Conservation (phyloP, 441 rosid genomes). For the Rhodomyrtus psidioides region DNA sequence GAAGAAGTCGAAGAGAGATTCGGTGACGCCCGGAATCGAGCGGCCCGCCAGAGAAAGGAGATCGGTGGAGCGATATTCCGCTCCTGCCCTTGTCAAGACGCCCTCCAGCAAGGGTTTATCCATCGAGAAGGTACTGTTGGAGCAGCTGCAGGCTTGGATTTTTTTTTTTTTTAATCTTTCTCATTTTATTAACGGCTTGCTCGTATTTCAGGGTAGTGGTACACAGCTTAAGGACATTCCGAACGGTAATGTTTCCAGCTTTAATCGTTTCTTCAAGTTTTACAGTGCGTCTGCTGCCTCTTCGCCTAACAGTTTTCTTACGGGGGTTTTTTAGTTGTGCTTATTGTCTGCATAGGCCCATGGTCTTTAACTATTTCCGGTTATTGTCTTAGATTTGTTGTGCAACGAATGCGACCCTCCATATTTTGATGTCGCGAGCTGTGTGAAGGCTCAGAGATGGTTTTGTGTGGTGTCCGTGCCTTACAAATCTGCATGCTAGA, state of each 20-base stretch:
- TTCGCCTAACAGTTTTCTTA: neutral
- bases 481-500: neutral
- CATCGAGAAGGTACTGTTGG: constrained; percentile 50
- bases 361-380: neutral
- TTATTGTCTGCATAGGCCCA: neutral
- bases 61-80: constrained; percentile 79
- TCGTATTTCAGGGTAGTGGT: constrained; percentile 69
- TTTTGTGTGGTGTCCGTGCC: neutral
- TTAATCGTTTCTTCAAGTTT: neutral
- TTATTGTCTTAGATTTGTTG: neutral
- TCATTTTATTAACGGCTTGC: neutral
- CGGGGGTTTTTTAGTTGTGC: neutral
- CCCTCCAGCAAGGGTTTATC: constrained; percentile 53
- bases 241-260: constrained; percentile 38
- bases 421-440: neutral
- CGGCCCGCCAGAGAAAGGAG: constrained; percentile 91
- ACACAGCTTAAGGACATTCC: constrained; percentile 88
- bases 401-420: neutral
- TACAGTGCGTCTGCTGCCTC: neutral
- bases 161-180: neutral
- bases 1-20: constrained; percentile 14
- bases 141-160: neutral
- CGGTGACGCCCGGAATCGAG: constrained; percentile 55
- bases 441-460: neutral
- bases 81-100: constrained; percentile 38